Evolutionary conservation across 78 protist genomes (phyloP), one percentile per base, ranked within the genome.

Genomic region (Monosiga brevicollis): DNA sequence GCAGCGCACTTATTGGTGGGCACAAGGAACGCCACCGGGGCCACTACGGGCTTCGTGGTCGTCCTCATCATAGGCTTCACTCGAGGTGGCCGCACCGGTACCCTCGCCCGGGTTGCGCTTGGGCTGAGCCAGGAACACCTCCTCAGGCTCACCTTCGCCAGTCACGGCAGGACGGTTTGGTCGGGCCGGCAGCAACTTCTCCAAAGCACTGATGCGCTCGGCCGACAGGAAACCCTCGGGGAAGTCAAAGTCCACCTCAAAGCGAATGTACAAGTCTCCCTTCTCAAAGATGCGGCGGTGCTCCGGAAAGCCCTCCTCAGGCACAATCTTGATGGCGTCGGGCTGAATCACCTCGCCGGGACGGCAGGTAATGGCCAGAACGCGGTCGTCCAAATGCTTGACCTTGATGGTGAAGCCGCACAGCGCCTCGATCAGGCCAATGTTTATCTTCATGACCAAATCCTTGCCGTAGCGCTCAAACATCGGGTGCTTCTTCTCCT

Each of bases 291-390:
- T 95, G 72, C 83, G 40, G 75, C 84, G 81, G 90, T 93, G 84
- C 38, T 78, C 81, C 42, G 99, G 99, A 98, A 97, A 94, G 80
- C 99, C 99, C 88, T 97, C 98, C 81, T 87, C 84, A 40, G 82
- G 54, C 77, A 97, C 87, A 11, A 86, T 83, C 88, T 88, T 92
- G 78, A 90, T 89, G 78, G 83, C 93, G 73, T 91, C 90, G 1
- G 96, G 96, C 75, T 38, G 26, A 20, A 83, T 41, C 25, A 89
- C 86, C 75, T 83, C 83, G 38, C 96, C 96, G 1, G 92, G 90
- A 39, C 35, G 55, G 10, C 88, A 37, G 81, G 35, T 88, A 55
- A 94, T 87, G 76, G 87, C 49, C 39, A 96, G 84, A 36, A 70
- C 81, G 55, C 97, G 83, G n/a, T 89, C 97, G 87, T 96, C 98